Base-by-base conservation (phyloP, 371 early-diverging fungal genomes). In the Mortierella sp. region DNA sequence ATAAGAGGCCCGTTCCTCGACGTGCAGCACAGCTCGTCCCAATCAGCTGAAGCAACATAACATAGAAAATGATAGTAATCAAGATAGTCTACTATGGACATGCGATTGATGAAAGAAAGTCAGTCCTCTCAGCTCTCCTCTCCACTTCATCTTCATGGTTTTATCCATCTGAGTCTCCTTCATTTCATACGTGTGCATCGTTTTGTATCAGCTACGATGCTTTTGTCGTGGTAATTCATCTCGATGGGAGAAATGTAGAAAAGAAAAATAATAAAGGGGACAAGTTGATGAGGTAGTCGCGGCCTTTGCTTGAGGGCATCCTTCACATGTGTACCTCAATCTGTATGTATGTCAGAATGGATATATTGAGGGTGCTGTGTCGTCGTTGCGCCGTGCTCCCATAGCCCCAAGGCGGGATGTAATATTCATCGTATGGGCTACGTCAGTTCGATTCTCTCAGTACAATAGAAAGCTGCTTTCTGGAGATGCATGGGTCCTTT, bases 401-500 rank as follows among this genome's bases (percentile, higher is more conserved):
- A n/a, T 20, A 10, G 54, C 20, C n/a, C 26, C 24, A 10, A 26
- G 20, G 24, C 54, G 20, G 61, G 63, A 64, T 32, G 64, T 35
- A 40, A 22, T 10, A n/a, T 32, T 47, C 39, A 70, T 70, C 71
- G 71, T 49, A 70, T 64, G 59, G 30, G 16, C 64, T 70, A 26
- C 71, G 40, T 14, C 55, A 40, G 57, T 66, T 30, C 30, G 51
- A 32, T 18, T 64, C 51, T 11, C 65, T 35, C 35, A 35, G 35
- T 35, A 58, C 54, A n/a, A 18, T 51, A 51, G 47, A 47, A 54
- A 54, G 22, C 54, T 24, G 16, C 24, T 12, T 52, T 14, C 30
- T 30, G 11, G 14, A 28, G 55, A 55, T 55, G 55, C 55, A 55
- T 55, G 24, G 14, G 28, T 28, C 55, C 20, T 52, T 52, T 52